Percentiles rank a stretch among this genome's conserved stretches.
These are phyloP conservation scores for Fragilaria crotonensis DNA, from an alignment of 108 stramenopile species.

Conservation along the genomic window DNA sequence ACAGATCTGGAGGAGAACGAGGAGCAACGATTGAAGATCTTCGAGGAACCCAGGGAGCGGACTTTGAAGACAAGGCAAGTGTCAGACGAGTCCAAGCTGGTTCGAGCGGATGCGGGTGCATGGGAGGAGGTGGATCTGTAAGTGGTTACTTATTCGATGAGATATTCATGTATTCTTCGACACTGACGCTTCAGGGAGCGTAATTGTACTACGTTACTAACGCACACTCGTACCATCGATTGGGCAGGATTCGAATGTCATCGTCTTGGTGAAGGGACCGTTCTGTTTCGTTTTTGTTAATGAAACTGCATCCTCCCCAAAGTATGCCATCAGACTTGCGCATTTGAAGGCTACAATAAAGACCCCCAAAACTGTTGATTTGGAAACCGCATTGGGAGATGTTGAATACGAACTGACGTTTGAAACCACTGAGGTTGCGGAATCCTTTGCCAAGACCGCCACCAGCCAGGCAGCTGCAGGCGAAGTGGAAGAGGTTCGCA, in stretches of 20 bases:
- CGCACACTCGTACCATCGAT: no score
- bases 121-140: no score
- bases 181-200: no score
- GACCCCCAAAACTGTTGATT: slow-evolving; percentile 16
- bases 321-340: slow-evolving; percentile 68
- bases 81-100: slow-evolving; percentile 47
- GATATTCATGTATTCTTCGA: no score
- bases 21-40: slow-evolving; percentile 64
- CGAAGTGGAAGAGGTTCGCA: slow-evolving; percentile 27
- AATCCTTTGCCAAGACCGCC: slow-evolving; percentile 38
- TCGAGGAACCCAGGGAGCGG: slow-evolving; percentile 64
- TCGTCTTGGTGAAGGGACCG: slow-evolving; percentile 72
- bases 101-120: slow-evolving; percentile 21
- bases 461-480: slow-evolving; percentile 24
- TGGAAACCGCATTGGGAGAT: slow-evolving; percentile 66
- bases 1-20: slow-evolving; percentile 45
- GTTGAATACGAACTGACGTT: slow-evolving; percentile 64
- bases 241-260: no score
- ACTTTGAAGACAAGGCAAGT: slow-evolving; percentile 65
- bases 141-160: no score
- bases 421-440: slow-evolving; percentile 22
- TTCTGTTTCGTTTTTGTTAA: slow-evolving; percentile 66
- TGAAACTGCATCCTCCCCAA: slow-evolving; percentile 42
- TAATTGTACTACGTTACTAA: no score
- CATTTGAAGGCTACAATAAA: slow-evolving; percentile 31